Evolutionary conservation across 148 eudicot genomes (phyloP).

Genomic region (Fagopyrum homotropicum): DNA sequence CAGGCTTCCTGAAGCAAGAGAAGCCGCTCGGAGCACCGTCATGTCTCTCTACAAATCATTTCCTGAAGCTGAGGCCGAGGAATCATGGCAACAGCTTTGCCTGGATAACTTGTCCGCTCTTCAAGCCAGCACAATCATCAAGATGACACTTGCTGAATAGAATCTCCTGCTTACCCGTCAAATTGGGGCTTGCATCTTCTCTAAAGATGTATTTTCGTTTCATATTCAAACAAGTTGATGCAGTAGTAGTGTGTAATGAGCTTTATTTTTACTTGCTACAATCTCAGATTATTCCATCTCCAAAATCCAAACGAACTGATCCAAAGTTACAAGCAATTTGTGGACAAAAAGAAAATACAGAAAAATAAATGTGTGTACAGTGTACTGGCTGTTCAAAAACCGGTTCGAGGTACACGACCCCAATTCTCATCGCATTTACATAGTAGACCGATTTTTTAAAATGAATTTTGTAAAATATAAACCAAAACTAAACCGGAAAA

Average conservation of each 20-base stretch:
- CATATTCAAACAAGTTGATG: background rate
- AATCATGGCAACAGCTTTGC: slow-evolving; percentile 86
- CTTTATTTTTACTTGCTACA: background rate
- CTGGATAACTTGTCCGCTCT: slow-evolving; percentile 68
- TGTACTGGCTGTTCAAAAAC: no score
- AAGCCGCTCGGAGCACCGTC: slow-evolving; percentile 73
- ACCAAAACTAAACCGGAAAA: background rate
- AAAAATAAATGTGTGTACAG: no score
- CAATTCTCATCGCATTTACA: no score
- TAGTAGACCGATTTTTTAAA: no score
- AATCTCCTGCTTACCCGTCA: background rate
- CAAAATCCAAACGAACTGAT: no score
- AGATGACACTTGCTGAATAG: slow-evolving; percentile 30
- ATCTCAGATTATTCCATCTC: no score
- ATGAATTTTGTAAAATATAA: no score
- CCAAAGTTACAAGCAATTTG: no score
- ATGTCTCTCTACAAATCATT: slow-evolving; percentile 35
- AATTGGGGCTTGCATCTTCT: background rate
- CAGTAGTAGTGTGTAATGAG: background rate
- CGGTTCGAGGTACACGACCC: no score
- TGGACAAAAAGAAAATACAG: no score
- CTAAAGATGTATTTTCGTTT: background rate
- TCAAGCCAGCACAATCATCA: slow-evolving; percentile 61
- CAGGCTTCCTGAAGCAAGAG: slow-evolving; percentile 95
- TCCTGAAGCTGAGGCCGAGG: slow-evolving; percentile 39